Evolutionary conservation across 768 basidiomycete species (phyloP).

Genomic region (Infundibulicybe gibba): DNA sequence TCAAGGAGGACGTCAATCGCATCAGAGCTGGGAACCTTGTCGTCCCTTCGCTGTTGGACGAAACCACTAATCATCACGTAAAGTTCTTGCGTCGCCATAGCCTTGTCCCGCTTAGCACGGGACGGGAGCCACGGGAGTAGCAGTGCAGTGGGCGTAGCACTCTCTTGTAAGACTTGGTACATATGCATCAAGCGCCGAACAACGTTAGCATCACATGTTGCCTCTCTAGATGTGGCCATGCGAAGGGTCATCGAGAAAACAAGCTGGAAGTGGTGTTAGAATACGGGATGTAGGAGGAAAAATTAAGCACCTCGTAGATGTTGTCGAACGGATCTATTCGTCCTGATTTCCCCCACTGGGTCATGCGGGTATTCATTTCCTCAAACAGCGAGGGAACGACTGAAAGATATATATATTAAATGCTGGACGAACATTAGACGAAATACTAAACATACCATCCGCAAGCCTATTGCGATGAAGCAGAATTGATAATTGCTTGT

Average conservation of each 20-base stretch:
- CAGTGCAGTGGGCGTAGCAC: conserved; percentile 25
- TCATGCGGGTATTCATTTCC: conserved; percentile 16
- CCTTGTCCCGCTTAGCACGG: conserved; percentile 19
- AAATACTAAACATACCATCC: neutral
- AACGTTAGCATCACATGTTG: conserved; percentile 14
- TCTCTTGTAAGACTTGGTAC: conserved; percentile 23
- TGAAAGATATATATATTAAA: neutral
- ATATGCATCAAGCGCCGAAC: conserved; percentile 14
- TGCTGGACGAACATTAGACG: no score
- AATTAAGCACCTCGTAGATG: conserved; percentile 14
- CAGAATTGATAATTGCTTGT: neutral
- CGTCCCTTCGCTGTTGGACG: conserved; percentile 20
- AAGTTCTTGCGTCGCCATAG: conserved; percentile 22
- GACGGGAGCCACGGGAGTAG: conserved; percentile 32
- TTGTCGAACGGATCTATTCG: conserved; percentile 19
- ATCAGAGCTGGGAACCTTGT: conserved; percentile 16
- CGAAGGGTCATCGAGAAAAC: conserved; percentile 26
- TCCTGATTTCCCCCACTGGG: conserved; percentile 18
- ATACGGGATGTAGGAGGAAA: neutral
- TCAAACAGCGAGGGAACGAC: conserved; percentile 19
- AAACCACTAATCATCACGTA: conserved; percentile 18
- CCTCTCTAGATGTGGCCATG: conserved; percentile 24
- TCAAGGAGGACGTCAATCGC: conserved; percentile 28
- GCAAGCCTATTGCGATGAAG: neutral
- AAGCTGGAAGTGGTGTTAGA: conserved; percentile 10